Conservation (phyloP, 164 flowering plant genomes). For the Dillenia suffruticosa region DNA sequence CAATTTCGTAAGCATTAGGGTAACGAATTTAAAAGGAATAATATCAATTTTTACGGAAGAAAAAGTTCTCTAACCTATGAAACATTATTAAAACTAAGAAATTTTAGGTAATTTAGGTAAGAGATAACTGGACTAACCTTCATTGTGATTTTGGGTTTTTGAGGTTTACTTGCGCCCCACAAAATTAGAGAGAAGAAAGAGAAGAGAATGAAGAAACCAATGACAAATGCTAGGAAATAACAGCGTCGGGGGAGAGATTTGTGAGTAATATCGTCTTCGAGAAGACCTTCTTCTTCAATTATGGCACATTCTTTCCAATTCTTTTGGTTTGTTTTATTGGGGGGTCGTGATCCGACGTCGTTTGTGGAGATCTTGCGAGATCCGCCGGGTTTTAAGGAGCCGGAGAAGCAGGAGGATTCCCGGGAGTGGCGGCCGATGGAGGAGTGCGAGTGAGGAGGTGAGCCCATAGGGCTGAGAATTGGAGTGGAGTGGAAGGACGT, state of each 20-base stretch:
- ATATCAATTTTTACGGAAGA: too few relatives aligned
- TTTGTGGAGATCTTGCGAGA: conserved; percentile 58
- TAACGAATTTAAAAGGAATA: too few relatives aligned
- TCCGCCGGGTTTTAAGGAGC: conserved; percentile 60
- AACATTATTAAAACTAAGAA: too few relatives aligned
- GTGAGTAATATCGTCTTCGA: conserved; percentile 45
- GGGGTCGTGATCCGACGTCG: conserved; percentile 27
- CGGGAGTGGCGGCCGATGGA: conserved; percentile 84
- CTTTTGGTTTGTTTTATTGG: conserved; percentile 35
- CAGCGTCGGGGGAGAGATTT: conserved; percentile 53
- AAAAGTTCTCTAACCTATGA: too few relatives aligned
- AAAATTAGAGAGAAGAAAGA: conserved; percentile 63
- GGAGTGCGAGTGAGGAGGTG: conserved; percentile 87
- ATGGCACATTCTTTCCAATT: conserved; percentile 51
- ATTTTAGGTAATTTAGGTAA: not conserved
- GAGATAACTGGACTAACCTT: conserved; percentile 27
- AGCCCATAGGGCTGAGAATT: conserved; percentile 62
- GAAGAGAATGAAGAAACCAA: conserved; percentile 63
- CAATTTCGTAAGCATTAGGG: too few relatives aligned
- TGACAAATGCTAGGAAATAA: conserved; percentile 59
- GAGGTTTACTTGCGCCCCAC: conserved; percentile 71
- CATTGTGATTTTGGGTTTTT: conserved; percentile 63
- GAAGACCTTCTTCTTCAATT: conserved; percentile 81
- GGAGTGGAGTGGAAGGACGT: conserved; percentile 89
- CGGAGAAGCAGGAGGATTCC: conserved; percentile 80